Percentiles rank a stretch among this genome's conserved stretches.
These are phyloP conservation scores for Conoideocrella luteorostrata DNA, from an alignment of 2,329 filamentous ascomycete species.

Conservation along the genomic window DNA sequence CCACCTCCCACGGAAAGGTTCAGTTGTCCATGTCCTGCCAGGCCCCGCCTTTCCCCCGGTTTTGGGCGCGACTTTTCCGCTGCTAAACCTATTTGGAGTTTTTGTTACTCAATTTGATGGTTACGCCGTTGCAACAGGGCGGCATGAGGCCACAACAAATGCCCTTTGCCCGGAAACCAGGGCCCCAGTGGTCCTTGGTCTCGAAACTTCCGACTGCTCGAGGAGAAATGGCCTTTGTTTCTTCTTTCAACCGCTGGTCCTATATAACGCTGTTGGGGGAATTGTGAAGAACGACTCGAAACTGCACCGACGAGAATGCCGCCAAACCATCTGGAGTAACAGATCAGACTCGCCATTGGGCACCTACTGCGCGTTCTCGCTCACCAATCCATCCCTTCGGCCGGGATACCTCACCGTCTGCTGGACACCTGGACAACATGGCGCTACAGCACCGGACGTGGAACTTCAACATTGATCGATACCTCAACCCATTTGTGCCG, in stretches of 20 bases:
- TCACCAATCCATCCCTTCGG: neutral
- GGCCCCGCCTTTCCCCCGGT: constrained; percentile 8
- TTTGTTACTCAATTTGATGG: constrained; percentile 22
- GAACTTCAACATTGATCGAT: constrained; percentile 71
- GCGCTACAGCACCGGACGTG: constrained; percentile 23
- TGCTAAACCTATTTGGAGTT: constrained; percentile 12
- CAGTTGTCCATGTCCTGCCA: too few relatives aligned
- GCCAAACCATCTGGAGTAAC: neutral
- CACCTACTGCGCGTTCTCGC: too few relatives aligned
- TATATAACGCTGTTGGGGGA: too few relatives aligned
- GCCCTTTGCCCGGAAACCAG: neutral
- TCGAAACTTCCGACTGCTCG: too few relatives aligned
- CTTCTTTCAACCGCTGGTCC: too few relatives aligned
- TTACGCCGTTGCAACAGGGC: neutral
- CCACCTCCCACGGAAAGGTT: too few relatives aligned
- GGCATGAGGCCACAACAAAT: neutral
- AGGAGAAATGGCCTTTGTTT: too few relatives aligned
- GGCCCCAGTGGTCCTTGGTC: neutral
- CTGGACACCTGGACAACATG: too few relatives aligned
- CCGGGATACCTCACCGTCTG: constrained; percentile 1
- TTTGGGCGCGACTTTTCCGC: neutral
- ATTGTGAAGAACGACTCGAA: neutral
- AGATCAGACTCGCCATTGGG: neutral
- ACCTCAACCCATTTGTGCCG: constrained; percentile 65
- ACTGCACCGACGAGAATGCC: neutral